phyloP scores from a whole-genome alignment of 768 basidiomycete species.

The Termitomyces eurrhizus region DNA sequence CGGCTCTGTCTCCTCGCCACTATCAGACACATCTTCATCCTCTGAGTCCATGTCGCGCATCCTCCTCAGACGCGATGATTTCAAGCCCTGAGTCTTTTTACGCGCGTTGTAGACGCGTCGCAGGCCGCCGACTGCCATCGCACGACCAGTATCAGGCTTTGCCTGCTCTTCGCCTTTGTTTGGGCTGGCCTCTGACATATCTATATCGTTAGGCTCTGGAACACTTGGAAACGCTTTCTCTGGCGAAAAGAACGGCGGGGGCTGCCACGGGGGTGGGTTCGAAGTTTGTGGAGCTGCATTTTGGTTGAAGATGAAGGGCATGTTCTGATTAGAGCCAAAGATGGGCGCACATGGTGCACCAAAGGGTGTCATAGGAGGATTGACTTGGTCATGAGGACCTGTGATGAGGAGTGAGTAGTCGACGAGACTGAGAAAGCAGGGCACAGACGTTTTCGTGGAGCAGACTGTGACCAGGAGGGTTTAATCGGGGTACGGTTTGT shows the following conservation, averaged over 20 bases:
- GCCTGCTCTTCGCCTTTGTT: constrained; percentile 38
- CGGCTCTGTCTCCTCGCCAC: constrained; percentile 44
- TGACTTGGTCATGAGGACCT: constrained; percentile 39
- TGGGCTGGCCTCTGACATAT: constrained; percentile 74
- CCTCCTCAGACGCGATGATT: constrained; percentile 14
- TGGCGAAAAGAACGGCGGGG: constrained; percentile 57
- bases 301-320: constrained; percentile 68
- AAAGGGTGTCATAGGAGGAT: constrained; percentile 40
- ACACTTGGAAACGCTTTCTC: constrained; percentile 55
- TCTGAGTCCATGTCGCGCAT: constrained; percentile 30
- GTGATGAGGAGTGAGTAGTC: constrained; percentile 6
- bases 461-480: constrained; percentile 51
- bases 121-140: constrained; percentile 62
- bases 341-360: constrained; percentile 38
- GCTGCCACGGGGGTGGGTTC: constrained; percentile 61
- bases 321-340: constrained; percentile 62
- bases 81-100: constrained; percentile 37
- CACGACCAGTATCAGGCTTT: constrained; percentile 35
- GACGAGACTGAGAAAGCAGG: not conserved
- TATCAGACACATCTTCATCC: constrained; percentile 38
- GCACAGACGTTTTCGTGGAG: constrained; percentile 63
- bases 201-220: constrained; percentile 59
- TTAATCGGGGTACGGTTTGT: constrained; percentile 59
- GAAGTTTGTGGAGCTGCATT: constrained; percentile 36
- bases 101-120: constrained; percentile 63